Evolutionary conservation across 2,329 filamentous ascomycete genomes (phyloP).

Genomic region (Fusarium domesticum): DNA sequence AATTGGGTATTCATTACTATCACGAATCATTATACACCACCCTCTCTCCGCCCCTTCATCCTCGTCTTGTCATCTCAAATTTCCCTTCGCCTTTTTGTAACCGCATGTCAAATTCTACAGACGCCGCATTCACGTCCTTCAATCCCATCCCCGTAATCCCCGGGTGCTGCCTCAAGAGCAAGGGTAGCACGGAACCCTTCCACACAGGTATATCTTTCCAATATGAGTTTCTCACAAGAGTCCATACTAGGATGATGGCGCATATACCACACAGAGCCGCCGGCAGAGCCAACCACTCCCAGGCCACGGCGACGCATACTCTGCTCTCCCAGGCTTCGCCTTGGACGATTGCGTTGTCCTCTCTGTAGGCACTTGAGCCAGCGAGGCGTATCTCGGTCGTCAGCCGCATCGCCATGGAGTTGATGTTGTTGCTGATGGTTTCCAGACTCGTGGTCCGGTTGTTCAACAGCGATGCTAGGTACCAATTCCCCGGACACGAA

Average conservation of each 20-base stretch:
- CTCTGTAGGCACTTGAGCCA: too few relatives aligned
- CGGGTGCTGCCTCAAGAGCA: not conserved
- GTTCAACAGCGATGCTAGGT: not conserved
- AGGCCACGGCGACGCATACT: not conserved
- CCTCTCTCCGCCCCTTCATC: too few relatives aligned
- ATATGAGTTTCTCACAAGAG: not conserved
- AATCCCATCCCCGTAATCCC: not conserved
- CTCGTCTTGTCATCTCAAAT: not conserved
- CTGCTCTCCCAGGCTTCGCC: constrained; percentile 1
- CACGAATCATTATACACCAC: too few relatives aligned
- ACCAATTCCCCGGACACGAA: not conserved
- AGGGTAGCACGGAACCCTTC: not conserved
- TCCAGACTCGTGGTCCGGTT: not conserved
- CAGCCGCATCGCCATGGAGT: not conserved
- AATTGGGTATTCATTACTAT: too few relatives aligned
- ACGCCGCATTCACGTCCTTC: not conserved
- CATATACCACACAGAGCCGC: not conserved
- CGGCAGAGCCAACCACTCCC: constrained; percentile 1
- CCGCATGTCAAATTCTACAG: not conserved
- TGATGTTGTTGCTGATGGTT: not conserved
- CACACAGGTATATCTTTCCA: not conserved
- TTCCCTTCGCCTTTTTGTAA: not conserved
- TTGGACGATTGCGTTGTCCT: not conserved
- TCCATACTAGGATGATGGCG: not conserved
- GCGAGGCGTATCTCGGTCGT: not conserved